Base-by-base conservation (phyloP, 768 basidiomycete genomes). In the Mycena venus region DNA sequence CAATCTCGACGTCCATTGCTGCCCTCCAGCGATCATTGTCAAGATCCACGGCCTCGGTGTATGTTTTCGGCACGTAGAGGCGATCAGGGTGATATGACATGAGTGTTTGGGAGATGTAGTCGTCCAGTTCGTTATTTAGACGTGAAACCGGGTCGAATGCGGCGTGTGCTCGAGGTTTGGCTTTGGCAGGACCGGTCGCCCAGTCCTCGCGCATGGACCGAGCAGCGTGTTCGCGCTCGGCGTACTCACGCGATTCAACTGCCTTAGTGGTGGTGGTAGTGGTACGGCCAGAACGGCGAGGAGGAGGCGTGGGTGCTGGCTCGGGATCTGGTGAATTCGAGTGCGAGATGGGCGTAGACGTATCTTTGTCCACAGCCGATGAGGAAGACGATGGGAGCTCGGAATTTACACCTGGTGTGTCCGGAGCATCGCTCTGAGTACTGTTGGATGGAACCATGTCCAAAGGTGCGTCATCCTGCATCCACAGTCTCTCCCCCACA, bases 371-470 rank as follows among this genome's bases (percentile, higher is more conserved):
- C 4, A 17, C 23, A 15, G 34, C 60, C 5, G 40, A 23, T 21
- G 5, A 4, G 6, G 44, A 29, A 4, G 23, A 7, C 23, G 12
- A 2, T 23, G 21, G 29, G 21, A 29, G 12, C 11, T 21, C 14
- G 36, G 36, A 38, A 38, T 38, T 38, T 38, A 38, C 36, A 38
- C 36, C 36, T 7, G 36, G 36, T n/a, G n/a, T 47, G 17, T 29
- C 64, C 29, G 19, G 64, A 66, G 32, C 51, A 40, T 51, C 23
- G 64, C 49, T 47, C 64, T 65, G 64, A 65, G 64, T 47, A n/a
- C 47, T 65, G 21, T 49, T 55, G 49, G 49, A 36, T 65, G 64
- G 49, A 34, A 34, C 34, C 21, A 10, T 3, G 21, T 53, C 64
- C 64, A 51, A 47, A 38, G 62, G 62, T 64, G 47, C 21, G 2